Conservation (phyloP, 257 asterid genomes). For the Nicotiana obtusifolia region DNA sequence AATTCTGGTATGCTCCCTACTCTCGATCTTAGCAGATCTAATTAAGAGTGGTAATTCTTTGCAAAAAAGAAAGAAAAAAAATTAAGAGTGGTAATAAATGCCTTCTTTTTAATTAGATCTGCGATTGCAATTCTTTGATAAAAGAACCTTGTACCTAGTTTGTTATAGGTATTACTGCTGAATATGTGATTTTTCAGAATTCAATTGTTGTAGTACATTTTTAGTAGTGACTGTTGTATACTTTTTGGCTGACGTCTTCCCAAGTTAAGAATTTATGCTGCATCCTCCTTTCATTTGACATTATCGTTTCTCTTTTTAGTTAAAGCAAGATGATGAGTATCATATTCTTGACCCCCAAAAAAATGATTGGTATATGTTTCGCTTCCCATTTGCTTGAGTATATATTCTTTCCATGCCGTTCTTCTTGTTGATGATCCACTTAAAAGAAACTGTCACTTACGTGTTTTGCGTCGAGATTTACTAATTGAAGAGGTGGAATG, state of each 20-base stretch:
- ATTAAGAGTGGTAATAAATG: slow-evolving; percentile 13
- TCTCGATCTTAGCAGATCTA: slow-evolving; percentile 26
- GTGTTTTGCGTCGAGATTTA: not conserved
- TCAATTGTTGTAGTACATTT: not conserved
- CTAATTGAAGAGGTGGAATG: slow-evolving; percentile 6
- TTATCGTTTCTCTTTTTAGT: not conserved
- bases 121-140: not conserved
- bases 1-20: slow-evolving; percentile 20
- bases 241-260: not conserved
- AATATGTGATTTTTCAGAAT: not conserved
- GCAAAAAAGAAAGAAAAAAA: no score
- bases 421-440: not conserved
- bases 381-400: not conserved
- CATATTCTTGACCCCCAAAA: not conserved
- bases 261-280: not conserved
- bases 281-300: not conserved
- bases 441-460: not conserved
- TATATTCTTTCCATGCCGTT: not conserved
- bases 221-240: not conserved
- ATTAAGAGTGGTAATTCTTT: slow-evolving; percentile 13
- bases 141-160: not conserved
- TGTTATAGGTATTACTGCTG: not conserved
- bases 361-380: not conserved
- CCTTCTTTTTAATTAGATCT: not conserved
- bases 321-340: not conserved